Evolutionary conservation across 2,329 filamentous ascomycete species (phyloP).

Genomic region (Zopfia rhizophila): DNA sequence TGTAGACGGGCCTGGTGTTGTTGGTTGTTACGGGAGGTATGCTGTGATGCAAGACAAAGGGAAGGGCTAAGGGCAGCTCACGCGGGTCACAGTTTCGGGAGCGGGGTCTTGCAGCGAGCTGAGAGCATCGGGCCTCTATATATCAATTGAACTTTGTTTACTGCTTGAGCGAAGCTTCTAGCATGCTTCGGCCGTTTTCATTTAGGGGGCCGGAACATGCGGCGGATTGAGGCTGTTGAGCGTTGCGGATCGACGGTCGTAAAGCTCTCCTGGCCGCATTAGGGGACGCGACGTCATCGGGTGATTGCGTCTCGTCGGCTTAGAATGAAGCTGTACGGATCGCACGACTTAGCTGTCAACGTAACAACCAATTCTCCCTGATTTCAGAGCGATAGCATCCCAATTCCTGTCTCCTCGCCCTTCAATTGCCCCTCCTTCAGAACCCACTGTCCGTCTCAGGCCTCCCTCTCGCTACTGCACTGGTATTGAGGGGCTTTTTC

Average conservation of each 20-base stretch:
- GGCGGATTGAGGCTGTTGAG: conserved; percentile 25
- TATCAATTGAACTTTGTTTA: conserved; percentile 10
- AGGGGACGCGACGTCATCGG: conserved; percentile 19
- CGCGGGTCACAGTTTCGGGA: conserved; percentile 17
- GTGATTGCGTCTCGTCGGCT: conserved; percentile 8
- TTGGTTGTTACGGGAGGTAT: conserved; percentile 8
- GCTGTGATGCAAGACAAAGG: conserved; percentile 18
- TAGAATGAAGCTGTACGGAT: too few relatives aligned
- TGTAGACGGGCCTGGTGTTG: not conserved
- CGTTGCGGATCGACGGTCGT: conserved; percentile 15
- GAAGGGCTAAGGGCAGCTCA: conserved; percentile 12
- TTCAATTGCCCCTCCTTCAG: too few relatives aligned
- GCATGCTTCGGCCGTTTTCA: conserved; percentile 1
- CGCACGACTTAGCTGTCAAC: too few relatives aligned
- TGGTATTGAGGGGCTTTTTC: too few relatives aligned
- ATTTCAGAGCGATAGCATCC: too few relatives aligned
- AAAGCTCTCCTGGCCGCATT: conserved; percentile 20
- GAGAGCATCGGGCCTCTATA: conserved; percentile 13
- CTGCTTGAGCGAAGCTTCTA: conserved; percentile 13
- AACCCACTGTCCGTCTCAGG: too few relatives aligned
- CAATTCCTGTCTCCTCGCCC: too few relatives aligned
- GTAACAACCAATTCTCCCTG: too few relatives aligned
- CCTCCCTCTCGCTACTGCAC: too few relatives aligned
- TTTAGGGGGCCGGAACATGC: conserved; percentile 3
- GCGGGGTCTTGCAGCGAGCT: conserved; percentile 23